phyloP scores from a whole-genome alignment of 805 yeast species.

The Sugiyamaella marilandica region DNA sequence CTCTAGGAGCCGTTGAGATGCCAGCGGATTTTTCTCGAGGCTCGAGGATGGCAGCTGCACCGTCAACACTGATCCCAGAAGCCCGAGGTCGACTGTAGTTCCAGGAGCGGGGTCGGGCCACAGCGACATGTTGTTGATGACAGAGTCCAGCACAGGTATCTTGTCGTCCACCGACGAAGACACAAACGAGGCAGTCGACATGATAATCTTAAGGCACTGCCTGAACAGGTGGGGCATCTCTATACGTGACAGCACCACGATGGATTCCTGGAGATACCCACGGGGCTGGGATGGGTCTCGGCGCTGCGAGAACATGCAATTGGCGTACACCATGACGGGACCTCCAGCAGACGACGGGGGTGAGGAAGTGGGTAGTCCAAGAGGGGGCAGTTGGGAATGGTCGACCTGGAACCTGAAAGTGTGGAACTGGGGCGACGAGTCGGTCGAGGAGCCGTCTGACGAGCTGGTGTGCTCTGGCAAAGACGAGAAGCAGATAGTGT shows the following conservation, averaged over 20 bases:
- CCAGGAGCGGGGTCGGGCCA: conserved; percentile 23
- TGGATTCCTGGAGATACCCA: conserved; percentile 26
- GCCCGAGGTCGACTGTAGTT: conserved; percentile 17
- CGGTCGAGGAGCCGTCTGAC: neutral
- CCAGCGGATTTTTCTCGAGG: conserved; percentile 9
- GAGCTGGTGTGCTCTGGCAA: conserved; percentile 24
- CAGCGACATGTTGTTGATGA: conserved; percentile 20
- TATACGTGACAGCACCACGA: conserved; percentile 21
- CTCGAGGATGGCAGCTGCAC: conserved; percentile 9
- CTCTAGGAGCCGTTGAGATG: conserved; percentile 8
- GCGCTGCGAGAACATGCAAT: conserved; percentile 20
- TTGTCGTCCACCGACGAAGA: conserved; percentile 17
- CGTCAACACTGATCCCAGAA: conserved; percentile 17
- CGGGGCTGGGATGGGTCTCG: conserved; percentile 17
- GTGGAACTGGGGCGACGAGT: conserved; percentile 5
- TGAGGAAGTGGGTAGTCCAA: conserved; percentile 1
- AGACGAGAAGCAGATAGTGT: conserved; percentile 25
- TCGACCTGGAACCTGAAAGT: conserved; percentile 13
- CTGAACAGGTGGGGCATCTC: conserved; percentile 21
- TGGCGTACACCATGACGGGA: conserved; percentile 16
- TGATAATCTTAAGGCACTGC: conserved; percentile 17
- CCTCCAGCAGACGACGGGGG: neutral
- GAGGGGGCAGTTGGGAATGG: conserved; percentile 9
- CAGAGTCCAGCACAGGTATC: conserved; percentile 24
- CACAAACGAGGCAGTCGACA: conserved; percentile 9